These are phyloP conservation scores for Sclerotinia spermophila DNA, from an alignment of 2,329 filamentous ascomycete species.

Conservation along the genomic window DNA sequence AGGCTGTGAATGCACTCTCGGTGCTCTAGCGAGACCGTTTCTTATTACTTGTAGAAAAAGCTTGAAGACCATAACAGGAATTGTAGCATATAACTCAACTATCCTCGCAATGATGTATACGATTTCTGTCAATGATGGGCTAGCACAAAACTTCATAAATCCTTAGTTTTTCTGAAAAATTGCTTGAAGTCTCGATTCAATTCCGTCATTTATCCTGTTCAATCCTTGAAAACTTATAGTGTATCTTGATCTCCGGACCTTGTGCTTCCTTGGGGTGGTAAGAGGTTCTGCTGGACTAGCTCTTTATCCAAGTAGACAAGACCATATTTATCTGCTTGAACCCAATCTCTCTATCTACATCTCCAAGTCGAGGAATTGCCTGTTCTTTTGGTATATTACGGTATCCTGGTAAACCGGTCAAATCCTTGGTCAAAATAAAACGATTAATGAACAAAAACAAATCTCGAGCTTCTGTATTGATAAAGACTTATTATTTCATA, in stretches of 20 bases:
- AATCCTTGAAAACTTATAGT: neutral
- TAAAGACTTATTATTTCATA: neutral
- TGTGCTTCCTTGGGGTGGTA: too few species aligned
- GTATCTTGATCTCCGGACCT: neutral
- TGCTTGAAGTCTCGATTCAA: neutral
- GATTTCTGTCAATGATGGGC: neutral
- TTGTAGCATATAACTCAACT: too few species aligned
- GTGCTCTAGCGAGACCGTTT: neutral
- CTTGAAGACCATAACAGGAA: too few species aligned
- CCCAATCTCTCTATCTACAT: neutral
- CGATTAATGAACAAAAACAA: neutral
- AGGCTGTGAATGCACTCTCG: neutral
- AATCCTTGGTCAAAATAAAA: neutral
- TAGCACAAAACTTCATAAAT: neutral
- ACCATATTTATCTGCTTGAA: neutral
- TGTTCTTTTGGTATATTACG: neutral
- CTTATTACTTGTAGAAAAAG: neutral
- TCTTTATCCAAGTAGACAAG: neutral
- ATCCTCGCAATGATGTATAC: neutral
- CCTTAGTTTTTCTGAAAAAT: neutral
- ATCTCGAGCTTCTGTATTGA: too few species aligned
- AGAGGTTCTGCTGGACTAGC: too few species aligned
- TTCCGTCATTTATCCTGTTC: neutral
- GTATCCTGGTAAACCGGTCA: neutral
- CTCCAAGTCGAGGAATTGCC: too few species aligned